Evolutionary conservation across 441 rosid species (phyloP).

Genomic region (Populus tomentosa): DNA sequence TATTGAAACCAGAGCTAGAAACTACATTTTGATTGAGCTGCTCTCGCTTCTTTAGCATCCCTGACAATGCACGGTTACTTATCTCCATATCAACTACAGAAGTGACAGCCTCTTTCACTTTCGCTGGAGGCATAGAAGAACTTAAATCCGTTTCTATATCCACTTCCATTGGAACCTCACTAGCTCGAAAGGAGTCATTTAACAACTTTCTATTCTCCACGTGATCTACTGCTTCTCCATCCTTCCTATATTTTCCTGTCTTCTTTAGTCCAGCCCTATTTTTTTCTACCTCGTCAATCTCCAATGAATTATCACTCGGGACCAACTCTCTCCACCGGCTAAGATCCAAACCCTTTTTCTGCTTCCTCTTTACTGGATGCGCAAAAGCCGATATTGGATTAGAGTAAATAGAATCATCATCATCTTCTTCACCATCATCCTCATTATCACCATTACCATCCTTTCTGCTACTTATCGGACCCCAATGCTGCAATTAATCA

Average conservation of each 20-base stretch:
- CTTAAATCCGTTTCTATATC: slow-evolving; percentile 21
- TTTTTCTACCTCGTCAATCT: slow-evolving; percentile 14
- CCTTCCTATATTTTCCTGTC: slow-evolving; percentile 18
- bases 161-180: slow-evolving; percentile 29
- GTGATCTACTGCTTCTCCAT: slow-evolving; percentile 14
- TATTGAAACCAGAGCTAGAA: slow-evolving; percentile 30
- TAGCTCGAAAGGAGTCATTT: slow-evolving; percentile 15
- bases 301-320: slow-evolving; percentile 27
- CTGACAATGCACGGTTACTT: slow-evolving; percentile 14
- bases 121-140: slow-evolving; percentile 7
- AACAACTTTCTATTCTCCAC: slow-evolving; percentile 9
- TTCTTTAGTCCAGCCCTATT: slow-evolving; percentile 17
- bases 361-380: slow-evolving; percentile 66
- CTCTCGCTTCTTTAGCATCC: slow-evolving; percentile 13
- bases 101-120: slow-evolving; percentile 7
- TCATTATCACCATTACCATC: slow-evolving; percentile 7
- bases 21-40: slow-evolving; percentile 19
- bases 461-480: slow-evolving; percentile 28
- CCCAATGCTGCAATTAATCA: slow-evolving; percentile 55
- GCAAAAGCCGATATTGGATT: slow-evolving; percentile 54
- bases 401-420: slow-evolving; percentile 35
- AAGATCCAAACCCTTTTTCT: slow-evolving; percentile 53
- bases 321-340: slow-evolving; percentile 48
- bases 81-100: slow-evolving; percentile 26
- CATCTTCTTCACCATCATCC: slow-evolving; percentile 32